Conservation (phyloP, 371 early-diverging fungal species). For the Mucor circinelloides region DNA sequence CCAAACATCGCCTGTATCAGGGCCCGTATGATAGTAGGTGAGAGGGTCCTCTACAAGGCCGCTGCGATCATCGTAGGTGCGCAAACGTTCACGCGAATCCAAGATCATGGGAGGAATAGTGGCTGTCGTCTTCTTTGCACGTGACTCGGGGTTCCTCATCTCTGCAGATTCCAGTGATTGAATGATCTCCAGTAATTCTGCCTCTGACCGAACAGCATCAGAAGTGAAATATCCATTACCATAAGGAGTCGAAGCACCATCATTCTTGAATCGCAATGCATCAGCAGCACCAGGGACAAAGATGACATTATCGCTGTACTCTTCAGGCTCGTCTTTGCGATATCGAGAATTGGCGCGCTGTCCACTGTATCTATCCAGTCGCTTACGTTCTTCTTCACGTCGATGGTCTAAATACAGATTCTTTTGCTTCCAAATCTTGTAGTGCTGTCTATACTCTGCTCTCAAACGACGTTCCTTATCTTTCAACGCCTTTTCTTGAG, state of each 20-base stretch:
- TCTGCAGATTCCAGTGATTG: constrained; percentile 76
- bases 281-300: constrained; percentile 45
- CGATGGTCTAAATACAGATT: constrained; percentile 44
- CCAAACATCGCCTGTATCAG: constrained; percentile 73
- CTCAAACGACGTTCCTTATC: constrained; percentile 42
- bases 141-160: constrained; percentile 76
- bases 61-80: constrained; percentile 66
- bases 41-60: constrained; percentile 64
- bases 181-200: constrained; percentile 78
- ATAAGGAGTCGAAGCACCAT: constrained; percentile 37
- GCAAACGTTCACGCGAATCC: constrained; percentile 61
- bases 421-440: constrained; percentile 45
- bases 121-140: constrained; percentile 78
- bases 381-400: constrained; percentile 42
- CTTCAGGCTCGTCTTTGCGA: constrained; percentile 51
- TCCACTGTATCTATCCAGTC: constrained; percentile 30
- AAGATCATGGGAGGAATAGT: constrained; percentile 78
- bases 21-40: constrained; percentile 61
- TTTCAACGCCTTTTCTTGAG: constrained; percentile 20
- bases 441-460: constrained; percentile 38
- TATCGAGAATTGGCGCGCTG: constrained; percentile 37
- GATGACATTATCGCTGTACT: constrained; percentile 44
- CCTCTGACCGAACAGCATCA: constrained; percentile 84
- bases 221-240: constrained; percentile 58
- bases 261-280: constrained; percentile 43